These are phyloP conservation scores for Wallacemonas rigidus DNA, from an alignment of 208 protist genomes.

Conservation along the genomic window DNA sequence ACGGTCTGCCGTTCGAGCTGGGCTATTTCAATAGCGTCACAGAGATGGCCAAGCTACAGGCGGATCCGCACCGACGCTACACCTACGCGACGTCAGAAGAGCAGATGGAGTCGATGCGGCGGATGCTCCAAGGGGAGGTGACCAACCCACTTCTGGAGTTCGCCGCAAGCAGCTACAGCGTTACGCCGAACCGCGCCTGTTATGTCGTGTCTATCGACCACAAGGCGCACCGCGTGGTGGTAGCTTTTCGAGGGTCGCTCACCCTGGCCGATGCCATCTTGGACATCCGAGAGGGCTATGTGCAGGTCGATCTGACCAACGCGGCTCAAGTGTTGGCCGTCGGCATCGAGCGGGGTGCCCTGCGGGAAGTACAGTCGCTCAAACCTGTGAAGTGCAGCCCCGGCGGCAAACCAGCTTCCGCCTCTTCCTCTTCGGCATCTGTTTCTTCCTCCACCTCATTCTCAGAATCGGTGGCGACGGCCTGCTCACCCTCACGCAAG, in stretches of 20 bases:
- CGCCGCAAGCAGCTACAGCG: slow-evolving; percentile 58
- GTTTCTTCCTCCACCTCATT: neutral
- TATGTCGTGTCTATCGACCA: slow-evolving; percentile 74
- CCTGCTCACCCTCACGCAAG: neutral
- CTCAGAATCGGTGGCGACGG: no score
- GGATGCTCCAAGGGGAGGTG: slow-evolving; percentile 69
- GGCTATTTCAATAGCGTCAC: slow-evolving; percentile 66
- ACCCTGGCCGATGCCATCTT: slow-evolving; percentile 61
- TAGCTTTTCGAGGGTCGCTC: slow-evolving; percentile 73
- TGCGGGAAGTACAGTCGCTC: slow-evolving; percentile 3
- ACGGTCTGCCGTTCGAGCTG: slow-evolving; percentile 80
- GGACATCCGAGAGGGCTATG: slow-evolving; percentile 63
- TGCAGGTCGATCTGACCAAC: slow-evolving; percentile 37
- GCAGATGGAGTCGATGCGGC: slow-evolving; percentile 71
- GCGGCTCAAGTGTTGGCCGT: neutral
- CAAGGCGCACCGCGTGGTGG: slow-evolving; percentile 47
- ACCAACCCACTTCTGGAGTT: slow-evolving; percentile 63
- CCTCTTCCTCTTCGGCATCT: neutral
- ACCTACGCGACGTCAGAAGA: slow-evolving; percentile 60
- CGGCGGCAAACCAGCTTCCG: neutral
- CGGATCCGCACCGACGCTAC: slow-evolving; percentile 68
- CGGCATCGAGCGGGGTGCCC: neutral
- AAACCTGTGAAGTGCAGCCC: neutral
- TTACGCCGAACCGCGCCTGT: slow-evolving; percentile 46
- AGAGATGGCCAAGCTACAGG: slow-evolving; percentile 46